Percentiles rank a stretch among this genome's conserved stretches.
Conservation (phyloP, 208 protist genomes). For the Leishmania gerbilli region DNA sequence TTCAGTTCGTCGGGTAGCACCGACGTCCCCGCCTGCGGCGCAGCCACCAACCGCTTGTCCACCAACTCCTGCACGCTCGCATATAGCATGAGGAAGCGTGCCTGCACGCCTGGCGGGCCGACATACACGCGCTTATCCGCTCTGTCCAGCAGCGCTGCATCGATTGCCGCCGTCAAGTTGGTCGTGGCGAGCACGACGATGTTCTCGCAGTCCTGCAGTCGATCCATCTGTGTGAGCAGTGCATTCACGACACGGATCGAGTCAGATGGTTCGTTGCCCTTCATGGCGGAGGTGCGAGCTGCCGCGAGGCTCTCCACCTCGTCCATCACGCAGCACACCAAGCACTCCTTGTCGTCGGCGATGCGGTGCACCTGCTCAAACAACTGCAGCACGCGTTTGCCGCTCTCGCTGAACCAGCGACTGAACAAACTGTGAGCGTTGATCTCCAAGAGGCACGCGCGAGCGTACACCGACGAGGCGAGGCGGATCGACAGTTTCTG, state of each 20-base stretch:
- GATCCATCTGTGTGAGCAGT: slow-evolving; percentile 97
- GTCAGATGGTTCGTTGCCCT: slow-evolving; percentile 94
- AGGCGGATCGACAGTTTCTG: slow-evolving; percentile 85
- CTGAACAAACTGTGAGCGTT: slow-evolving; percentile 96
- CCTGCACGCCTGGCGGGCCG: slow-evolving; percentile 81
- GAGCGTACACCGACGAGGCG: slow-evolving; percentile 32
- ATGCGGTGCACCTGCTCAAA: slow-evolving; percentile 90
- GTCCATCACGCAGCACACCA: slow-evolving; percentile 94
- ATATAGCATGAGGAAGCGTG: slow-evolving; percentile 75
- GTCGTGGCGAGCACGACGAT: slow-evolving; percentile 95
- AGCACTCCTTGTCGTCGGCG: slow-evolving; percentile 50
- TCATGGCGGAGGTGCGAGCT: slow-evolving; percentile 83
- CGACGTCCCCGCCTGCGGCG: neutral
- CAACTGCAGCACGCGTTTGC: slow-evolving; percentile 96
- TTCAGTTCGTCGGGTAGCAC: neutral
- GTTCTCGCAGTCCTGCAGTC: slow-evolving; percentile 85
- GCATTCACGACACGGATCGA: slow-evolving; percentile 96
- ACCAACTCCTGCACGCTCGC: slow-evolving; percentile 84
- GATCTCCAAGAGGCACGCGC: slow-evolving; percentile 90
- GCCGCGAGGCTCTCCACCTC: slow-evolving; percentile 97
- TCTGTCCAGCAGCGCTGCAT: slow-evolving; percentile 95
- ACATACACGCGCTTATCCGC: slow-evolving; percentile 96
- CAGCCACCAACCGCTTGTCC: slow-evolving; percentile 21
- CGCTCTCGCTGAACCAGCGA: slow-evolving; percentile 97
- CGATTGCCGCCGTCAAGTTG: slow-evolving; percentile 95